Conservation (phyloP, 73 alveolate genomes). For the Stentor coeruleus region DNA sequence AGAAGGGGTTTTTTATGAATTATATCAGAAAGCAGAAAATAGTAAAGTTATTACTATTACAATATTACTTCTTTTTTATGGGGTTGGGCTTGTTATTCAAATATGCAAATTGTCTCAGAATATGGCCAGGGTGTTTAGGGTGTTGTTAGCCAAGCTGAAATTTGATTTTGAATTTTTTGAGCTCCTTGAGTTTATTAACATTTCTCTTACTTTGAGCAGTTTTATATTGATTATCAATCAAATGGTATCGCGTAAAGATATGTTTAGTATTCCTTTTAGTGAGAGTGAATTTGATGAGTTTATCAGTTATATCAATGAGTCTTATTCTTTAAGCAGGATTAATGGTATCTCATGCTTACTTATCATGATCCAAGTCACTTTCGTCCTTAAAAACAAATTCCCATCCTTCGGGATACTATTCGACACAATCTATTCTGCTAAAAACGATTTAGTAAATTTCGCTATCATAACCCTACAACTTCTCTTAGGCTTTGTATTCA, state of each 20-base stretch:
- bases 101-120: neutral
- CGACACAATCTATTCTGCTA: slow-evolving; percentile 60
- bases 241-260: slow-evolving; percentile 3
- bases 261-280: slow-evolving; percentile 32
- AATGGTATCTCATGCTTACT: slow-evolving; percentile 41
- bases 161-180: slow-evolving; percentile 29
- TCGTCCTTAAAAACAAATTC: slow-evolving; percentile 54
- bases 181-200: slow-evolving; percentile 28
- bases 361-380: slow-evolving; percentile 42
- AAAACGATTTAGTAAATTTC: slow-evolving; percentile 40
- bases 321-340: slow-evolving; percentile 25
- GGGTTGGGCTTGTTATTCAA: slow-evolving; percentile 20
- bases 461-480: slow-evolving; percentile 32
- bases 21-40: neutral
- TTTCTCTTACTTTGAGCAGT: slow-evolving; percentile 28
- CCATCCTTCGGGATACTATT: slow-evolving; percentile 74
- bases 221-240: neutral
- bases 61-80: slow-evolving; percentile 13
- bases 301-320: neutral
- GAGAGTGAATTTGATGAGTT: slow-evolving; percentile 32
- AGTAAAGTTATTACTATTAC: neutral
- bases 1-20: slow-evolving; percentile 22
- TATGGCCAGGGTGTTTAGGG: slow-evolving; percentile 4
- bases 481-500: slow-evolving; percentile 17
- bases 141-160: slow-evolving; percentile 23